Evolutionary conservation across 495 filamentous ascomycete species (phyloP).

Genomic region (Penicillium malachiteum): DNA sequence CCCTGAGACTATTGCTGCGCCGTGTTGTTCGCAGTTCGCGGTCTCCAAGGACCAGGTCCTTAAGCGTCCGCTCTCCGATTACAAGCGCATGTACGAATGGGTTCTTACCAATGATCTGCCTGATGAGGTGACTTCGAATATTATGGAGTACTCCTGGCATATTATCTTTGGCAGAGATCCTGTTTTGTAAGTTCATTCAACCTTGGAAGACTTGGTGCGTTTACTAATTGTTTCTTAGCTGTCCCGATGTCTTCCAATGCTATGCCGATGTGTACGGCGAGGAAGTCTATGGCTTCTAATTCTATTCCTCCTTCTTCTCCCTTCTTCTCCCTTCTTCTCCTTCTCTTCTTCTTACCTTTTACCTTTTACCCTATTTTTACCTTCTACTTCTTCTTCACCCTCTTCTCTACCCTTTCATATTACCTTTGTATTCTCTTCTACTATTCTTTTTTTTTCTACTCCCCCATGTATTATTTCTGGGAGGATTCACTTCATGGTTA

Average conservation of each 20-base stretch:
- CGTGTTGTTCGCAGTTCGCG: slow-evolving; percentile 71
- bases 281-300: slow-evolving; percentile 17
- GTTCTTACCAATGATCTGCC: slow-evolving; percentile 49
- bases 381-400: slow-evolving; percentile 8
- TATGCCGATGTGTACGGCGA: slow-evolving; percentile 50
- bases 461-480: slow-evolving; percentile 7
- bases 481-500: slow-evolving; percentile 6
- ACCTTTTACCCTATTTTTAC: background rate
- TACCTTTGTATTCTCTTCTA: slow-evolving; percentile 5
- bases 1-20: slow-evolving; percentile 48
- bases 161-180: slow-evolving; percentile 54
- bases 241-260: slow-evolving; percentile 45
- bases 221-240: slow-evolving; percentile 31
- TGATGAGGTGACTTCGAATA: slow-evolving; percentile 44
- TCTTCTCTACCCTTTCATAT: slow-evolving; percentile 2
- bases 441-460: background rate
- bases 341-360: background rate
- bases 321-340: background rate
- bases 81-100: slow-evolving; percentile 60
- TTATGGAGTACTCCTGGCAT: slow-evolving; percentile 57
- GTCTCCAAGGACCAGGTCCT: slow-evolving; percentile 56
- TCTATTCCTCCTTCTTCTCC: background rate
- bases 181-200: slow-evolving; percentile 40
- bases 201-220: background rate
- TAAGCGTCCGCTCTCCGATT: slow-evolving; percentile 49